Evolutionary conservation across 2,329 filamentous ascomycete species (phyloP).

Genomic region (Ustilaginoidea virens): DNA sequence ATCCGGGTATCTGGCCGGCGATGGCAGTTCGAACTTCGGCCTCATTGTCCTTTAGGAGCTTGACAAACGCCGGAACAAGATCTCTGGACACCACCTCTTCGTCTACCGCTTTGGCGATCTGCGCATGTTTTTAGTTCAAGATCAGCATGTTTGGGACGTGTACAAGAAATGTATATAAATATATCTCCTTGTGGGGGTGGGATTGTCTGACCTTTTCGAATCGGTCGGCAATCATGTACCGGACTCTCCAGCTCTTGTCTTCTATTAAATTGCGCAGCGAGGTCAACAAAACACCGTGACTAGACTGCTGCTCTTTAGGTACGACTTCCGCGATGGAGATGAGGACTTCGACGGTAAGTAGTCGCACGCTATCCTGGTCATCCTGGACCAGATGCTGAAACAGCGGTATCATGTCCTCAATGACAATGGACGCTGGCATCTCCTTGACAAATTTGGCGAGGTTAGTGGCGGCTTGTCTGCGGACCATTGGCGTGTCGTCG

Average conservation of each 20-base stretch:
- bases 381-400: conserved; percentile 95
- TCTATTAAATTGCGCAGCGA: conserved; percentile 88
- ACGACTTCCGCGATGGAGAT: conserved; percentile 95
- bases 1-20: conserved; percentile 93
- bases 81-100: conserved; percentile 91
- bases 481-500: conserved; percentile 98
- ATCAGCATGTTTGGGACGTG: too few relatives aligned
- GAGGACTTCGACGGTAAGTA: conserved; percentile 90
- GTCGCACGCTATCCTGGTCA: conserved; percentile 91
- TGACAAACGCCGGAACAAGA: conserved; percentile 91
- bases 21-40: conserved; percentile 95
- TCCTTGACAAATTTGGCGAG: conserved; percentile 95
- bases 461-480: conserved; percentile 91
- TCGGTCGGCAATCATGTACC: conserved; percentile 97
- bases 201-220: conserved; percentile 92
- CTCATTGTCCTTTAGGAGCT: conserved; percentile 93
- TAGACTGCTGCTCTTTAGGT: conserved; percentile 94
- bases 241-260: conserved; percentile 97
- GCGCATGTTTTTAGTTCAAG: too few relatives aligned
- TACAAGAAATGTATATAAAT: too few relatives aligned
- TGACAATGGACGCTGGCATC: conserved; percentile 80
- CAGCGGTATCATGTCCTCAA: conserved; percentile 97
- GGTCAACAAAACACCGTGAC: conserved; percentile 82
- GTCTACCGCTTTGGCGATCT: conserved; percentile 97
- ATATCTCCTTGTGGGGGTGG: too few relatives aligned